Conservation (phyloP, 768 basidiomycete species). For the Macrolepiota dolichaula region DNA sequence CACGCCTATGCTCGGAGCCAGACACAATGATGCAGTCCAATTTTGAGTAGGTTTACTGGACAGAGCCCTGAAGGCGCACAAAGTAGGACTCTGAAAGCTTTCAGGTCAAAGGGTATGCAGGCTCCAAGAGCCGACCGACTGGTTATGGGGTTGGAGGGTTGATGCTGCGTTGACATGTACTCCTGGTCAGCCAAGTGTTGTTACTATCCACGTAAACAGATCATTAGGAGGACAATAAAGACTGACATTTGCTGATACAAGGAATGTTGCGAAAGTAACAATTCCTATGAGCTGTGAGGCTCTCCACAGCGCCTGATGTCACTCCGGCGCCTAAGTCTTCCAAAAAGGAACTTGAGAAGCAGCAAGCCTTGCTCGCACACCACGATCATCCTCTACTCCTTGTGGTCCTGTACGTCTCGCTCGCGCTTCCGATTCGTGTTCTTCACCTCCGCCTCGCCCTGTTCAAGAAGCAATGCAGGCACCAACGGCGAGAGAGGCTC, state of each 20-base stretch:
- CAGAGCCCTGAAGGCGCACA: not conserved
- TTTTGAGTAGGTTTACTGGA: not conserved
- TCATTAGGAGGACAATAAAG: not conserved
- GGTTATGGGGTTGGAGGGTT: too few species aligned
- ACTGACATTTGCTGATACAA: too few species aligned
- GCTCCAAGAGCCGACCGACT: too few species aligned
- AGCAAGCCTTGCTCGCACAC: conserved; percentile 12
- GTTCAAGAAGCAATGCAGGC: conserved; percentile 50
- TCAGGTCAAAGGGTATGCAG: too few species aligned
- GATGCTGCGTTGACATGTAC: too few species aligned
- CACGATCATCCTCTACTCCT: conserved; percentile 11
- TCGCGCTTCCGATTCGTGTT: conserved; percentile 7
- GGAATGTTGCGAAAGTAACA: not conserved
- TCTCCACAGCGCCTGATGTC: conserved; percentile 1
- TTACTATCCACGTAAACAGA: not conserved
- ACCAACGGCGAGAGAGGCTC: conserved; percentile 73
- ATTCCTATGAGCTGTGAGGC: not conserved
- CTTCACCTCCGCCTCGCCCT: conserved; percentile 10
- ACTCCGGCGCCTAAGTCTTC: conserved; percentile 1
- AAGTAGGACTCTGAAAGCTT: not conserved
- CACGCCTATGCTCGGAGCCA: not conserved
- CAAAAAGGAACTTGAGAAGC: conserved; percentile 16
- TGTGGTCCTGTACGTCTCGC: conserved; percentile 8
- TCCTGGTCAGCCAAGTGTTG: not conserved
- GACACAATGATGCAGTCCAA: too few species aligned